Percentiles rank a stretch among this genome's conserved stretches.
Conservation (phyloP, 345 rosid species). For the Pistacia integerrima region DNA sequence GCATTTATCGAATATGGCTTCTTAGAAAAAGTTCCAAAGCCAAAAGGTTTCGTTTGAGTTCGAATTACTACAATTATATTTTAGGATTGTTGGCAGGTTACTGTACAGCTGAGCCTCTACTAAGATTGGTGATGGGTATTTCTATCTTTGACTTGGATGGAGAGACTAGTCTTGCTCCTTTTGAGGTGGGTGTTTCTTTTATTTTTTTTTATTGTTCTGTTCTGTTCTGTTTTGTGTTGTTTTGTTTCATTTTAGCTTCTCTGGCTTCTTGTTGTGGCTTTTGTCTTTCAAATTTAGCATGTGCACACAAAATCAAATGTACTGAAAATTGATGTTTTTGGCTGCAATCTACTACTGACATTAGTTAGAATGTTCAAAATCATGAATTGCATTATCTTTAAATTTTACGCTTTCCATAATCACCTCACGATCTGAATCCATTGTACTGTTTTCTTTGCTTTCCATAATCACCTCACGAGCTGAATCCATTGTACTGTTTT, state of each 20-base stretch:
- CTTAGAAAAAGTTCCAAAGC: constrained; percentile 53
- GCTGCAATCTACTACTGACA: background rate
- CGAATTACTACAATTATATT: constrained; percentile 56
- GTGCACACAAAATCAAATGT: background rate
- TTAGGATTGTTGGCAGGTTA: constrained; percentile 65
- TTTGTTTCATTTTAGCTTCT: background rate
- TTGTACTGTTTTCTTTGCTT: background rate
- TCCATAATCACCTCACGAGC: background rate
- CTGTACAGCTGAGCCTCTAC: constrained; percentile 70
- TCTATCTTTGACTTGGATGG: constrained; percentile 65
- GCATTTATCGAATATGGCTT: constrained; percentile 73
- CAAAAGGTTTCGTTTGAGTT: constrained; percentile 63
- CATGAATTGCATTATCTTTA: background rate
- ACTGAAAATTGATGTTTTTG: background rate
- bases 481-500: background rate
- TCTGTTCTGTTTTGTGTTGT: too few relatives aligned
- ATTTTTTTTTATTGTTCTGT: background rate
- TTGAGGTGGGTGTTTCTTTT: constrained; percentile 55
- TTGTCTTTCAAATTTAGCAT: background rate
- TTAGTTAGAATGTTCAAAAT: background rate
- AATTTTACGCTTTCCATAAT: background rate
- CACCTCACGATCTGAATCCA: background rate
- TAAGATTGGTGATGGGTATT: constrained; percentile 66
- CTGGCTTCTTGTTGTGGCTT: background rate
- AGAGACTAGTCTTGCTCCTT: constrained; percentile 64